Base-by-base conservation (phyloP, 2,329 filamentous ascomycete genomes). In the Fonsecaea monophora region DNA sequence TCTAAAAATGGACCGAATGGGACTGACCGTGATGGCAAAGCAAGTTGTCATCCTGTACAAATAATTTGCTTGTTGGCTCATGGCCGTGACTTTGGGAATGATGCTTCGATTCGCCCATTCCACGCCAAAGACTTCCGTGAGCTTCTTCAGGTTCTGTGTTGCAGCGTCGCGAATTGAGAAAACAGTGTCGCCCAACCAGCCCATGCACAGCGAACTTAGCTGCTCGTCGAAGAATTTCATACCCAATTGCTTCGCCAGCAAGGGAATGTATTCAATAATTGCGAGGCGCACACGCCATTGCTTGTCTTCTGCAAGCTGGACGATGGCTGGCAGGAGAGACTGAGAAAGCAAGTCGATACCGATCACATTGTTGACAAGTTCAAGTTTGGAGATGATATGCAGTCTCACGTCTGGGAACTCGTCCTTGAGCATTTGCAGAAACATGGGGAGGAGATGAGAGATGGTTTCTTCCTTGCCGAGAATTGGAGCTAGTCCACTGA, bases 31-130 rank as follows among this genome's bases (percentile, higher is more conserved):
- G 73, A 99, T 96, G 69, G 95, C 95, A 79, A 99, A 99, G 83
- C 94, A 98, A n/a, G 95, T 99, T 9, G 95, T 99, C 95, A 99
- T 99, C 78, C 95, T 88, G 86, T 99, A 99, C 61, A 99, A 90
- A 79, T 99, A 99, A 83, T 99, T 99, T 68, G 94, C 92, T 79
- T 99, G 95, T 77, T 92, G 92, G 67, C 95, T 95, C 95, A 99
- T 98, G 42, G 91, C 92, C 86, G 97, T 95, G 71, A 99, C 95
- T 84, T 98, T 98, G 68, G 95, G 95, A 74, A 99, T 96, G 76
- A 99, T 99, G 55, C 94, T 93, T 78, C 94, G 92, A 79, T 90
- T 96, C 53, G 95, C 94, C 95, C 95, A 99, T 71, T 97, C 93
- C 15, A 98, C 94, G 56, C 95, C 95, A 77, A 99, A 99, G 0